These are phyloP conservation scores for Wickerhamomyces rabaulensis DNA, from an alignment of 805 yeast species.

Conservation along the genomic window DNA sequence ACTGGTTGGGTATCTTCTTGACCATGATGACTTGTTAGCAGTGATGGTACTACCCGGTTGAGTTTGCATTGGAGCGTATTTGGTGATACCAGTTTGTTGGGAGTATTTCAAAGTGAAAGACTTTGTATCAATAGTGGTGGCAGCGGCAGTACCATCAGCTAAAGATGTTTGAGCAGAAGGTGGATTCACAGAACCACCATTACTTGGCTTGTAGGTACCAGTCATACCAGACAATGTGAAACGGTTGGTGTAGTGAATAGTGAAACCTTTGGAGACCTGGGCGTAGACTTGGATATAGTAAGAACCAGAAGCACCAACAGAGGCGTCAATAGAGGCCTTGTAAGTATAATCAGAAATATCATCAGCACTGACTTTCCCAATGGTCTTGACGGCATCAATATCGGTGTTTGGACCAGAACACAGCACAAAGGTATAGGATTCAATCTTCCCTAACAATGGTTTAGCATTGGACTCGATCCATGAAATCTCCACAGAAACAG, in stretches of 20 bases:
- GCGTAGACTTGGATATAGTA: conserved; percentile 72
- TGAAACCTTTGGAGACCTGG: conserved; percentile 31
- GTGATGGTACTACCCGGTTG: conserved; percentile 78
- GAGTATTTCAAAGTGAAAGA: conserved; percentile 72
- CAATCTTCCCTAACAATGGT: conserved; percentile 42
- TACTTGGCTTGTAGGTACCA: conserved; percentile 46
- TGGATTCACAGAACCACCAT: conserved; percentile 40
- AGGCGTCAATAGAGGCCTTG: conserved; percentile 37
- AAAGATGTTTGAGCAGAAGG: conserved; percentile 37
- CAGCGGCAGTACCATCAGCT: conserved; percentile 32
- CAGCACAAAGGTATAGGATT: conserved; percentile 45
- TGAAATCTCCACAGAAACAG: conserved; percentile 24
- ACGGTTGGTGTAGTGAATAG: conserved; percentile 65
- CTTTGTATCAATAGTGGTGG: conserved; percentile 34
- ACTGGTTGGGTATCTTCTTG: conserved; percentile 62
- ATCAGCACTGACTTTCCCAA: conserved; percentile 27
- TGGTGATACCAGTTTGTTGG: conserved; percentile 68
- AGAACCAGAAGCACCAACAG: conserved; percentile 54
- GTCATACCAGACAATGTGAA: conserved; percentile 67
- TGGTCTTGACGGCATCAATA: conserved; percentile 35
- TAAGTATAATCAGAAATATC: conserved; percentile 29
- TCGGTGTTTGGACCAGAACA: conserved; percentile 62
- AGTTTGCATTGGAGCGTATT: conserved; percentile 89
- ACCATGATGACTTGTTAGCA: conserved; percentile 47
- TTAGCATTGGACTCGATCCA: conserved; percentile 55